Evolutionary conservation across 1,284 basidiomycete genomes (phyloP), one percentile per base, ranked within the genome.

Genomic region (Apiotrichum siamense): DNA sequence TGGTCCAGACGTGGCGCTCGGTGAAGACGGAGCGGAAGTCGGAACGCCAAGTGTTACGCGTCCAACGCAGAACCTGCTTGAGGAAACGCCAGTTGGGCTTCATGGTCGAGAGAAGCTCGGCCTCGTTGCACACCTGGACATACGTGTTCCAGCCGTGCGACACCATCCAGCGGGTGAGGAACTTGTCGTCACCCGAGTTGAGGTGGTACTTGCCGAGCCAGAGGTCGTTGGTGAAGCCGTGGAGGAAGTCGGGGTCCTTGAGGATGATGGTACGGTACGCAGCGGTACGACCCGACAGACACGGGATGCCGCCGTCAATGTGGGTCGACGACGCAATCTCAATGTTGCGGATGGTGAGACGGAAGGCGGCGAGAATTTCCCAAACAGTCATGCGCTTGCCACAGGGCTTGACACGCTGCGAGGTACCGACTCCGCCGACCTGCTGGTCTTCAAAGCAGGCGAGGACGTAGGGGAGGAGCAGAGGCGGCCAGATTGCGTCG

Each of bases 151-250:
- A 94, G 17, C 89, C 88, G 67, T 92, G 88, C 67, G 82, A 85
- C 55, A 93, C 89, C 87, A 92, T 90, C 90, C 90, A 94, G 31
- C 90, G 78, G n/a, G 90, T 93, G 66, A 93, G 77, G 76, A 90
- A 93, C 75, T 93, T 93, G 79, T 92, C 88, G 75, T 92, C 88
- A 29, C 88, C 87, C 4, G 87, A 89, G 74, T 92, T 92, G 60
- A 91, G 82, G 72, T 90, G 88, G 73, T 92, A 93, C 75, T 89
- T 91, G 54, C 84, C 88, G 43, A 91, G 74, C 89, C 89, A 92
- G 67, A 84, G 88, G 72, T 93, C 89, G 72, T 92, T 88, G 10
- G 89, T 93, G 75, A 93, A 94, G 25, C 87, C 88, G 66, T 90
- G 83, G 29, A 93, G 71, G 72, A 93, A 93, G 55, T 89, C 87